Base-by-base conservation (phyloP, 2,329 filamentous ascomycete genomes). In the Lachnellula hyalina region DNA sequence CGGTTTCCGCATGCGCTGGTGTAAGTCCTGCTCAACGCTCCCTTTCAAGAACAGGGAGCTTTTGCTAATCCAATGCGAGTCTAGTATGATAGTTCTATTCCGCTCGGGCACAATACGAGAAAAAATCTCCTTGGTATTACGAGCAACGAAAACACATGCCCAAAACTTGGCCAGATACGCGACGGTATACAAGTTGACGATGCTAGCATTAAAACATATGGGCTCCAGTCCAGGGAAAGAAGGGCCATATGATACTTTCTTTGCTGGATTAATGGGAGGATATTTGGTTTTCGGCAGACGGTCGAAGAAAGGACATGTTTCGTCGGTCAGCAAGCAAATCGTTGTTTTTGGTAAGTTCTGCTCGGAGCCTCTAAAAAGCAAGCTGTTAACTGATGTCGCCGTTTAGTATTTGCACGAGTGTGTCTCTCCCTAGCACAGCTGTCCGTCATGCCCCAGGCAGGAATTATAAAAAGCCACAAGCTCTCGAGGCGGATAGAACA, bases 1-100 rank as follows among this genome's bases (percentile, higher is more conserved):
- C 92, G 94, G 61, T 97, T 99, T 76, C 94, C 94, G 61, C 94
- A 99, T 76, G 94, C 94, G 58, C 81, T 99, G 64, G 94, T 99
- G 81, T 85, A 77, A 60, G 76, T 64, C 38, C 28, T 47, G 21
- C 49, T 50, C 23, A 38, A n/a, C 9, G 14, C 5, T 11, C 34
- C 17, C 15, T 17, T 11, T 6, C 32, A 49, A n/a, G 28, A 36
- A 32, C 15, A 19, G 47, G 45, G 49, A 21, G 25, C 28, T 42
- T 28, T 14, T 50, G 23, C 19, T 50, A 23, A 15, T 14, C 38
- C 21, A 25, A 12, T 32, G 40, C 53, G n/a, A 55, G 19, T 23
- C 23, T 65, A 91, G 88, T 50, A 99, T 99, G 93, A 90, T 96
- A 63, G 88, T 97, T 65, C 83, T 99, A 63, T 99, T 99, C 78